phyloP scores from a whole-genome alignment of 1,284 basidiomycete species.

The Mycosarcoma mackinlayi region DNA sequence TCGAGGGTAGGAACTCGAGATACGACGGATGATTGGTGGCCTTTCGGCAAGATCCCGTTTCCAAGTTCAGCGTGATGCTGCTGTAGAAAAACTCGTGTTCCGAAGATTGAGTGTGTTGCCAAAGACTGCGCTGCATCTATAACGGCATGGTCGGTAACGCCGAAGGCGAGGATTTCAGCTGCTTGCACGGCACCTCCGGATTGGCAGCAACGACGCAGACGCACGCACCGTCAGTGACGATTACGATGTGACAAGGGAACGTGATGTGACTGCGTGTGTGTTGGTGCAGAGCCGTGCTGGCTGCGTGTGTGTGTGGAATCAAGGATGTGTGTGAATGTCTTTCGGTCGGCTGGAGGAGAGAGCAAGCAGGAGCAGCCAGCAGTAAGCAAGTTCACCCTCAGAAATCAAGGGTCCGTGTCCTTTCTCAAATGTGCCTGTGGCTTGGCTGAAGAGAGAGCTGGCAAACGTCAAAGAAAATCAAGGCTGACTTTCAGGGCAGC shows the following conservation, averaged over 20 bases:
- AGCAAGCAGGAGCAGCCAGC: neutral
- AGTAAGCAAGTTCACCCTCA: no score
- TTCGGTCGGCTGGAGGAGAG: no score
- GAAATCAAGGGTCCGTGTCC: conserved; percentile 19
- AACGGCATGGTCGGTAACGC: conserved; percentile 18
- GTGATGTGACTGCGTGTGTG: conserved; percentile 1
- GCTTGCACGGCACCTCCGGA: no score
- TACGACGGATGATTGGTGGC: no score
- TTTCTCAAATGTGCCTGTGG: neutral
- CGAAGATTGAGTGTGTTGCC: neutral
- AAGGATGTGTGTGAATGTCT: neutral
- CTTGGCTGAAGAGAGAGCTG: neutral
- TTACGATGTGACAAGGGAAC: neutral
- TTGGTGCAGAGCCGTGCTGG: neutral
- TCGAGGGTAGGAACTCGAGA: no score
- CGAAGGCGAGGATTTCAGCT: neutral
- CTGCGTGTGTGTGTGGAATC: neutral
- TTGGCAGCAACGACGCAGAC: neutral
- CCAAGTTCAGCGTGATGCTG: no score
- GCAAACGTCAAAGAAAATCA: conserved; percentile 6
- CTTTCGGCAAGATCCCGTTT: no score
- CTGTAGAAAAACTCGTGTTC: no score
- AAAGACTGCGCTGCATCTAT: neutral
- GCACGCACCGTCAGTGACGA: neutral
- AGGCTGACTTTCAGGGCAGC: neutral